Base-by-base conservation (phyloP, 1,284 basidiomycete species). In the Singerocomus rubriflavus region DNA sequence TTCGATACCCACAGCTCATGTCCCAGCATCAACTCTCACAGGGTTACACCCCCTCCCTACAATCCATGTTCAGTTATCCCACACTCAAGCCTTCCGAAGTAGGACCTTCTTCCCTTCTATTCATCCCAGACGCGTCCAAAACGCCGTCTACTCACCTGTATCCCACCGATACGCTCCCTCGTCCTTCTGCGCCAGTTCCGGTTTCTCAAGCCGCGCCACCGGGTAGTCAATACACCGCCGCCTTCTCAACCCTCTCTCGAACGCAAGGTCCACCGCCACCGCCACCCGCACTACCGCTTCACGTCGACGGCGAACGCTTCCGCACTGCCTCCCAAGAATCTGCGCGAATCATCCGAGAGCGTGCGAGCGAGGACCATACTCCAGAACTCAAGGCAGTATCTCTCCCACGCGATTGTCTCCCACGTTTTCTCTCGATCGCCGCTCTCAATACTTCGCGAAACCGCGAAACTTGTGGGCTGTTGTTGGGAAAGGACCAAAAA, bases 391-490 rank as follows among this genome's bases (percentile, higher is more conserved):
- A 82, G 63, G 75, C 75, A 0, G 82, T 89, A 14, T 73, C 72
- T 27, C 73, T 93, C 2, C 91, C 91, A 14, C 74, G 81, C 11
- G 82, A 85, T 32, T 82, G 82, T 54, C 75, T 93, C 10, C 75
- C 78, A 5, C 77, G 82, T 5, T 94, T 94, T 72, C 68, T 92
- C 10, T 78, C 79, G 13, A 85, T 91, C 46, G 82, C 84, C 6
- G 64, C 71, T 4, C 69, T 76, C 16, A 90, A 89, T 59, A 86
- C 84, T 1, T 65, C 71, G 25, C 68, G 71, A 50, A 80, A 82
- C 53, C 67, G 77, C 17, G 85, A 88, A 67, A 86, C 85, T 5
- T 85, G 84, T 57, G 85, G 82, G 6, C 55, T 88, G 37, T 63
- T 88, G 38, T 68, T 88, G 8, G 85, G 85, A 12, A 77, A 69